Percentiles rank a stretch among this genome's conserved stretches.
Evolutionary conservation across 495 filamentous ascomycete species (phyloP).

Genomic region (Neurospora sublineolata): DNA sequence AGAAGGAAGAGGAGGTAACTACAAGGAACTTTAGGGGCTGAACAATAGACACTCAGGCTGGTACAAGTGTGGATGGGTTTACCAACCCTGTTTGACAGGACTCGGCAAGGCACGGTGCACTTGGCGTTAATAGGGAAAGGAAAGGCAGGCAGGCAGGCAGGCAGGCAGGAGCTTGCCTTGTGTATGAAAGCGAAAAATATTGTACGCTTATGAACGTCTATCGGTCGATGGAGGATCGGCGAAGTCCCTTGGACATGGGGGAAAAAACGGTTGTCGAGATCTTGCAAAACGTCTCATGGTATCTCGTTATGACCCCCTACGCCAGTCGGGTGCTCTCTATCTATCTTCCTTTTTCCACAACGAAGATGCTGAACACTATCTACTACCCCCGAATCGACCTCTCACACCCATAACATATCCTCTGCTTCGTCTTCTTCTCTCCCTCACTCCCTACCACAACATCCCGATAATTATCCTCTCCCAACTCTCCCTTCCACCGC

Average conservation of each 20-base stretch:
- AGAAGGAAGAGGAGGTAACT: background rate
- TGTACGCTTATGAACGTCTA: background rate
- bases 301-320: background rate
- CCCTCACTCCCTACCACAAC: constrained; percentile 1
- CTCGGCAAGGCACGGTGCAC: background rate
- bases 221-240: background rate
- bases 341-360: background rate
- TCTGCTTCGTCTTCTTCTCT: constrained; percentile 1
- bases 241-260: background rate
- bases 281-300: background rate
- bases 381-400: constrained; percentile 30
- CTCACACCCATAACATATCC: constrained; percentile 44
- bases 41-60: background rate
- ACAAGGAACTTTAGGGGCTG: background rate
- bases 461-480: constrained; percentile 3
- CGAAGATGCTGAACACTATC: background rate
- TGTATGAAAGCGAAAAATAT: background rate
- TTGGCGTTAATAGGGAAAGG: background rate
- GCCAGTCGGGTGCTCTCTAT: background rate
- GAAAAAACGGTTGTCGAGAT: background rate
- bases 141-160: background rate
- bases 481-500: constrained; percentile 40
- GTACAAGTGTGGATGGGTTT: background rate
- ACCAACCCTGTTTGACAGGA: background rate
- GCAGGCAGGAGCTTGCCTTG: background rate